A percentile compares a stretch with the other conserved stretches of the same genome.
Evolutionary conservation across 371 early-diverging fungal genomes (phyloP).

Genomic region (Syncephalis plumigaleata): DNA sequence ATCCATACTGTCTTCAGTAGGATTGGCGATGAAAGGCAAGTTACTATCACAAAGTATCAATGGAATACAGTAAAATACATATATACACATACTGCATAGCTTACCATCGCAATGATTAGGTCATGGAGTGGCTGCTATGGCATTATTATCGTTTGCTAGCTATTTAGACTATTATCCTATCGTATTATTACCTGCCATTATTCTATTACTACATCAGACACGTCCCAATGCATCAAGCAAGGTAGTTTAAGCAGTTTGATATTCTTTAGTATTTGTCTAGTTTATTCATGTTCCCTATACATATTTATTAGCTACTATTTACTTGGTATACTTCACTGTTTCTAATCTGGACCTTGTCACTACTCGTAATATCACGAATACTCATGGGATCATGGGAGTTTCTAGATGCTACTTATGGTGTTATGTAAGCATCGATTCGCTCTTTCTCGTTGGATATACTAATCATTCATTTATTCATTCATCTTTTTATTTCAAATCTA

Average conservation of each 20-base stretch:
- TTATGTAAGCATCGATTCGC: too few relatives aligned
- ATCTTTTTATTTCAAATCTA: neutral
- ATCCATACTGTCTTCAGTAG: conserved; percentile 40
- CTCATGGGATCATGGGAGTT: conserved; percentile 57
- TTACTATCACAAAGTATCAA: neutral
- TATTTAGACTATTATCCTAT: conserved; percentile 70
- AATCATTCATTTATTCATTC: neutral
- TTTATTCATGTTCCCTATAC: too few relatives aligned
- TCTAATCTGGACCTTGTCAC: conserved; percentile 14
- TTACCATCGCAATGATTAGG: conserved; percentile 12
- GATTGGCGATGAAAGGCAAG: conserved; percentile 41
- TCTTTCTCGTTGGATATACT: too few relatives aligned
- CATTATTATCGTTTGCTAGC: conserved; percentile 51
- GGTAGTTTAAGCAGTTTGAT: neutral
- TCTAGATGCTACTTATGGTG: conserved; percentile 48
- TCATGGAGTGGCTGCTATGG: conserved; percentile 25
- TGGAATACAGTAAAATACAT: too few relatives aligned
- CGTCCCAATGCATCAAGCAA: neutral
- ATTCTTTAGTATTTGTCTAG: conserved; percentile 5
- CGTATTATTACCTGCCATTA: conserved; percentile 54
- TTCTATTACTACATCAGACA: conserved; percentile 16
- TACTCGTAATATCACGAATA: conserved; percentile 34
- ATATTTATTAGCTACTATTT: conserved; percentile 6
- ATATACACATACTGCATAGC: too few relatives aligned
- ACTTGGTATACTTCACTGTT: conserved; percentile 10